phyloP scores from a whole-genome alignment of 1,139 yeast species.

The Wickerhamiella infanticola region DNA sequence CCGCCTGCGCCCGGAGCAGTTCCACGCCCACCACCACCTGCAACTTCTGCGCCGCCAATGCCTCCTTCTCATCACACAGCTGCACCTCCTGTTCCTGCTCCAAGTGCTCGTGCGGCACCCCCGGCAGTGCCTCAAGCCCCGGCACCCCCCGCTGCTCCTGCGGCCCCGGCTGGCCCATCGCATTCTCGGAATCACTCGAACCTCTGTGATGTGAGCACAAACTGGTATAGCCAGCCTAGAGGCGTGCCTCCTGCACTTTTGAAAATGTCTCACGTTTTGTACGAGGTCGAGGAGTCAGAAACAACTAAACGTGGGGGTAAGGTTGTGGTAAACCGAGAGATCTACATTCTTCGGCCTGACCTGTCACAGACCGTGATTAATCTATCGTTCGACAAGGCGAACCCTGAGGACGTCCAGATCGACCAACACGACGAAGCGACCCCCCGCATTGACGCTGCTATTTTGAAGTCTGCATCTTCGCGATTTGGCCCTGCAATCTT shows the following conservation, averaged over 20 bases:
- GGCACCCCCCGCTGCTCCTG: conserved; percentile 3
- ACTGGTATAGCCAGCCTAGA: conserved; percentile 21
- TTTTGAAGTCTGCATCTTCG: conserved; percentile 36
- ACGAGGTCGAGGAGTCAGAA: conserved; percentile 48
- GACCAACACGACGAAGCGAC: conserved; percentile 26
- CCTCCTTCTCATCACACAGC: conserved; percentile 2
- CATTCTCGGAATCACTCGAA: neutral
- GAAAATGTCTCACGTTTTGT: conserved; percentile 21
- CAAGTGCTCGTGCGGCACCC: neutral
- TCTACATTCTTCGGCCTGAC: conserved; percentile 60
- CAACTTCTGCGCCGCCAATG: neutral
- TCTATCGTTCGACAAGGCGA: conserved; percentile 37
- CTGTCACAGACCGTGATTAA: conserved; percentile 47
- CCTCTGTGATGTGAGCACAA: neutral
- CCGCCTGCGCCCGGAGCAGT: neutral
- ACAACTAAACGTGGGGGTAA: conserved; percentile 43
- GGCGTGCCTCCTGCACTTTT: conserved; percentile 45
- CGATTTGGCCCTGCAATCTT: conserved; percentile 23
- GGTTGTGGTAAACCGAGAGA: conserved; percentile 41
- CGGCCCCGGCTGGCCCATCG: neutral
- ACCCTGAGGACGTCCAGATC: conserved; percentile 31
- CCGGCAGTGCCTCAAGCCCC: conserved; percentile 2
- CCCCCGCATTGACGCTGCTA: conserved; percentile 34
- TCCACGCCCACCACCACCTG: conserved; percentile 4
- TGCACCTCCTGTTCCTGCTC: neutral